Base-by-base conservation (phyloP, 768 basidiomycete genomes). In the Auricularia heimuer region DNA sequence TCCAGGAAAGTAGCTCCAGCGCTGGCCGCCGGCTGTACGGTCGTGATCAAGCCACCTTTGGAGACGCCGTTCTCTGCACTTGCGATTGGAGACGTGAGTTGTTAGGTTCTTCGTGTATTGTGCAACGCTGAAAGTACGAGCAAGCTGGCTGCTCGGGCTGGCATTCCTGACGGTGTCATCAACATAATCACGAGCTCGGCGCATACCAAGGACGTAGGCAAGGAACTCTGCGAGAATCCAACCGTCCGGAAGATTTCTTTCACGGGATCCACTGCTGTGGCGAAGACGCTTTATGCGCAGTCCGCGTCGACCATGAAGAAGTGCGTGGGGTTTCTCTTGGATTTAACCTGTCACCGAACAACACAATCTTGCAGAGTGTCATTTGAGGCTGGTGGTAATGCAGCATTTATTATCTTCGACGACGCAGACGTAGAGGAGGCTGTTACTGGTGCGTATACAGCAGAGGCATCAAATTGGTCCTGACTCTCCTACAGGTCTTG, bases 391-490 rank as follows among this genome's bases (percentile, higher is more conserved):
- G 93, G 94, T 14, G 96, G 97, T 35, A 98, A 98, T 69, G 86
- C 95, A 0, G 90, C 96, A 0, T 94, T 99, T 75, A 97, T 98
- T 69, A 90, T 99, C 6, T 98, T 99, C 73, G 90, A 94, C 68
- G 97, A 98, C 71, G 96, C 94, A 0, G 88, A 98, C 73, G 82
- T 99, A 62, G 91, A 94, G 61, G 86, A 88, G 65, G 97, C 97
- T 35, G 92, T 99, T 6, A 64, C 65, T 63, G 54, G 69, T 39
- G 66, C 16, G 39, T 42, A 14, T 29, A 29, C 29, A 29, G 29
- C 29, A 29, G 29, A 29, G 29, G 29, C 29, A 29, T 29, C 29
- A 29, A 29, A 29, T 29, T 29, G 29, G 29, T 29, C 29, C 3
- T 42, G 11, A 54, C 11, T 8, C n/a, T 54, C 11, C 54, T 18